Evolutionary conservation across 169 alveolate genomes (phyloP).

Genomic region (Eimeria praecox): DNA sequence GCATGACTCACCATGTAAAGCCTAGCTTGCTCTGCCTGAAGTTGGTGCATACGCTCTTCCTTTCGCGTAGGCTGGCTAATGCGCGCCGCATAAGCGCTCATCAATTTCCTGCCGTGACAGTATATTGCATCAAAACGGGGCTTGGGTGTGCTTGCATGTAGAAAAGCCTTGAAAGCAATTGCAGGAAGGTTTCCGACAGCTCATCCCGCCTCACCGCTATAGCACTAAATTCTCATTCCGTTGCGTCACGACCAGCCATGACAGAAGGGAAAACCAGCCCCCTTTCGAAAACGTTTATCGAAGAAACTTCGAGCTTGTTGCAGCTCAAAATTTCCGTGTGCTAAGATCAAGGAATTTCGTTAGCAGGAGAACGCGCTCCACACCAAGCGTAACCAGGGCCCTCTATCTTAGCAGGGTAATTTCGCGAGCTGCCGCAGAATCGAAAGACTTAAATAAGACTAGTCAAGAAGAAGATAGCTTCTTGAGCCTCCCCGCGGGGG

Average conservation of each 20-base stretch:
- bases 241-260: too few species aligned
- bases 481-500: too few species aligned
- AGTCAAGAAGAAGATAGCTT: too few species aligned
- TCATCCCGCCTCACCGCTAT: too few species aligned
- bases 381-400: background rate
- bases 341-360: background rate
- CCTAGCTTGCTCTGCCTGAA: too few species aligned
- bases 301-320: background rate
- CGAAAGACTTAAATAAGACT: too few species aligned
- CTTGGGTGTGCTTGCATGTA: background rate
- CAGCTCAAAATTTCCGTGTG: background rate
- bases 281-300: too few species aligned
- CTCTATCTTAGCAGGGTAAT: background rate
- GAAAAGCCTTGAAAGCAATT: background rate
- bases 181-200: background rate
- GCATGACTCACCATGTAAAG: too few species aligned
- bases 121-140: background rate
- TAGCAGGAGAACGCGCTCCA: background rate
- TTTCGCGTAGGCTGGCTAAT: background rate
- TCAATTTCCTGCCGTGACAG: background rate
- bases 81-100: background rate
- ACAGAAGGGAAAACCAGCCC: too few species aligned
- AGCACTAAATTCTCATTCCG: too few species aligned
- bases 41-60: too few species aligned
- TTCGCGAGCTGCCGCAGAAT: background rate